Evolutionary conservation across 148 eudicot genomes (phyloP).

Genomic region (Persicaria maculosa): DNA sequence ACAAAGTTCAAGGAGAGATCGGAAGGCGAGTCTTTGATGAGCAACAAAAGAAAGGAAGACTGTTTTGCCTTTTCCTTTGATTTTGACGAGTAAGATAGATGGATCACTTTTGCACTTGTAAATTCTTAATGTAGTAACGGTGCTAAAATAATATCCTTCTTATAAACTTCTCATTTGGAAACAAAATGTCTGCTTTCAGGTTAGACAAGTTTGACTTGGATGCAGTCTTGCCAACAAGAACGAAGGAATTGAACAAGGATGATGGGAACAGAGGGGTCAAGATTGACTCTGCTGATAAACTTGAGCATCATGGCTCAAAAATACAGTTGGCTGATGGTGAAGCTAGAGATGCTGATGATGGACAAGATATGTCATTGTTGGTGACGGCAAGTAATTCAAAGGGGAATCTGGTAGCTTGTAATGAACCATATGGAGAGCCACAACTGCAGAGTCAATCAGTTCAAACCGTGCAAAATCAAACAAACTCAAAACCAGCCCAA

Average conservation of each 20-base stretch:
- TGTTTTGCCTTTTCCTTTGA: slow-evolving; percentile 51
- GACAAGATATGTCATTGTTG: slow-evolving; percentile 18
- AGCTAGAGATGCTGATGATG: slow-evolving; percentile 21
- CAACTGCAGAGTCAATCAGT: slow-evolving; percentile 18
- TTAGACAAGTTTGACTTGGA: slow-evolving; percentile 50
- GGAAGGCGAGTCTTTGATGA: slow-evolving; percentile 37
- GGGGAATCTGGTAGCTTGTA: slow-evolving; percentile 18
- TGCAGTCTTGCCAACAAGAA: slow-evolving; percentile 32
- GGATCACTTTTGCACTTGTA: neutral
- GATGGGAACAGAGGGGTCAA: slow-evolving; percentile 22
- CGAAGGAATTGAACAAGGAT: slow-evolving; percentile 23
- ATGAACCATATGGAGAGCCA: slow-evolving; percentile 21
- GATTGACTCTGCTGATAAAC: slow-evolving; percentile 17
- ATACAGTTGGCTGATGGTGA: slow-evolving; percentile 17
- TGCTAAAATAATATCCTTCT: neutral
- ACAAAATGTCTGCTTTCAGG: slow-evolving; percentile 28
- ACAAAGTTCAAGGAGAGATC: slow-evolving; percentile 45
- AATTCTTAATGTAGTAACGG: neutral
- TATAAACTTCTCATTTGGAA: neutral
- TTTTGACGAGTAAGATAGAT: slow-evolving; percentile 54
- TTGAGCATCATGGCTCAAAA: slow-evolving; percentile 25
- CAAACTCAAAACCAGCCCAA: slow-evolving; percentile 20
- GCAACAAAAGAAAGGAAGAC: slow-evolving; percentile 40
- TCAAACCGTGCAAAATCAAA: slow-evolving; percentile 14
- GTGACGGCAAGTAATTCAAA: slow-evolving; percentile 23